Base-by-base conservation (phyloP, 1,284 basidiomycete species). In the Malassezia dermatis region DNA sequence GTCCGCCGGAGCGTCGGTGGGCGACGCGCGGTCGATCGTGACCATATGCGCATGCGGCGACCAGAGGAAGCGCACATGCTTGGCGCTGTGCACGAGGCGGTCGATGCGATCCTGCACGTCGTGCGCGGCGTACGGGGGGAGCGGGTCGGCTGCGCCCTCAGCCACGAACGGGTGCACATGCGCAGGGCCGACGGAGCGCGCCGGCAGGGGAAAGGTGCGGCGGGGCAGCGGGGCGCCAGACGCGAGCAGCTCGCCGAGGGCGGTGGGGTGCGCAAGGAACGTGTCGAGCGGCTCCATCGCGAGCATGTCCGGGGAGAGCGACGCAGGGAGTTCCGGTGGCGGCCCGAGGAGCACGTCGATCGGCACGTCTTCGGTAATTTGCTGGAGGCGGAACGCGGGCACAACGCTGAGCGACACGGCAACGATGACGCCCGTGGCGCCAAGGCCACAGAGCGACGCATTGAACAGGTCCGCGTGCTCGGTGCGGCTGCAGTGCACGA, bases 61-160 rank as follows among this genome's bases (percentile, higher is more conserved):
- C 90, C 91, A 98, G 86, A 88, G 91, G 27, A 90, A 80, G n/a
- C 89, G 80, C 23, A 88, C 86, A 74, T 95, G 89, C 76, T 96
- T 83, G 0, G 86, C 83, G 17, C 62, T 64, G n/a, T 53, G 47
- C 6, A 65, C 65, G 1, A 73, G 59, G 10, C 47, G 44, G 26
- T 71, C 68, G 44, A 44, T 81, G 80, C 47, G 75, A 71, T 32
- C 81, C 83, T 65, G 91, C 77, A 68, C 66, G 23, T 63, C 56
- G 37, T 69, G 66, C n/a, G 60, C 45, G n/a, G 42, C 41, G 49
- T 50, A 57, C 23, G 35, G 10, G 11, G 37, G 21, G 3, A 46
- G 44, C 27, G 42, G 34, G 5, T 28, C 19, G 56, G 59, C 21
- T 13, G 60, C 47, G 3, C 55, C 60, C 8, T 11, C 42, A 0